Evolutionary conservation across 2,329 filamentous ascomycete genomes (phyloP), one percentile per base, ranked within the genome.

Genomic region (Monosporascus sp.): DNA sequence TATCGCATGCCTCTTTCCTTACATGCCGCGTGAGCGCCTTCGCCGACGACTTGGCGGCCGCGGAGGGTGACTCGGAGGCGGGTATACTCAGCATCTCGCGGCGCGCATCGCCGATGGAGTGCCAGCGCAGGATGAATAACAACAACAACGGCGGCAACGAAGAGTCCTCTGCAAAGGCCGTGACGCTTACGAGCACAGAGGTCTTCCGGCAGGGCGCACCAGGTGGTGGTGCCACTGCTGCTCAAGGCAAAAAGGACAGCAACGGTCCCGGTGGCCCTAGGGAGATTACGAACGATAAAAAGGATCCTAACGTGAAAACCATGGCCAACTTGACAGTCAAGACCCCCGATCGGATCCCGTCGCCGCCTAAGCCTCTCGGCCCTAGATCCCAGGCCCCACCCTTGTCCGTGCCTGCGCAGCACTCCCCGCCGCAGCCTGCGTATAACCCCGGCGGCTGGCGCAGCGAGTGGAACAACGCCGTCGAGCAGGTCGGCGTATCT

Each of bases 401-500:
- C 9, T 4, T 35, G 31, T 35, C 48, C 37, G 38, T 51, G 15
- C 46, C 54, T 15, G n/a, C 28, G 37, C 52, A 48, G 48, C 51
- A 38, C 18, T 53, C 56, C 5, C 55, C 56, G 7, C 63, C 63
- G 5, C 50, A 61, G 31, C 59, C 60, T 2, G 49, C 51, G n/a
- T 64, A 66, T 47, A 58, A 47, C 48, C 65, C 64, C 3, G 63
- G 64, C 8, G 61, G 59, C 8, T 67, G 65, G 65, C 58, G 57
- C 9, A 51, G 49, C 8, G 65, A 67, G 49, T 66, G 65, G 65
- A 58, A 63, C 37, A 45, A 58, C 45, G 48, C 44, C 20, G 51
- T 59, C 7, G 53, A 65, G 9, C 55, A 63, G 44, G 43, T 48
- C 24, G 54, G 54, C n/a, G 45, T 49, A 7, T 7, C 52, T 1